Conservation (phyloP, 495 filamentous ascomycete genomes). For the Saxophila tyrrhenica region DNA sequence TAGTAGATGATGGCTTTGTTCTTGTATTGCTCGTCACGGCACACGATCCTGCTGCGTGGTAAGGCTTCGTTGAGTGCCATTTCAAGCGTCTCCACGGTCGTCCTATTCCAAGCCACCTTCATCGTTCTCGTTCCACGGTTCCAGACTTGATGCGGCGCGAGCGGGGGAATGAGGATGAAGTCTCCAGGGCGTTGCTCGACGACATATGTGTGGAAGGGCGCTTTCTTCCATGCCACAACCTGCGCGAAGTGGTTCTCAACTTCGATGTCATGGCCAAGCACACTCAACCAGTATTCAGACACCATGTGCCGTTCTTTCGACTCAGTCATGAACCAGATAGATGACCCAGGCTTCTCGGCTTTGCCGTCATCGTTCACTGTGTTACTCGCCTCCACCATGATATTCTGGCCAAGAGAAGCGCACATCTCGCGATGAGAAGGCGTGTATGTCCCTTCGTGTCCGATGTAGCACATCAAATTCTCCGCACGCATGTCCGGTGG, state of each 20-base stretch:
- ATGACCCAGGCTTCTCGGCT: slow-evolving; percentile 66
- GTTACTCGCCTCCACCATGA: slow-evolving; percentile 83
- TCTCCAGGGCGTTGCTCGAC: slow-evolving; percentile 90
- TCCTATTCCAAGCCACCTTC: slow-evolving; percentile 98
- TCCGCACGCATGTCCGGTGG: slow-evolving; percentile 74
- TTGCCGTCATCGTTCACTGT: slow-evolving; percentile 46
- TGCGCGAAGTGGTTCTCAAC: slow-evolving; percentile 94
- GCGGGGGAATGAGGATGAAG: slow-evolving; percentile 87
- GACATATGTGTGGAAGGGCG: slow-evolving; percentile 82
- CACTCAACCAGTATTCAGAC: slow-evolving; percentile 82
- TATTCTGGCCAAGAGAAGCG: slow-evolving; percentile 86
- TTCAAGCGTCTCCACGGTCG: slow-evolving; percentile 78
- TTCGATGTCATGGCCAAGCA: slow-evolving; percentile 89
- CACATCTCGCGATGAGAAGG: slow-evolving; percentile 97
- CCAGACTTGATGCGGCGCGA: slow-evolving; percentile 98
- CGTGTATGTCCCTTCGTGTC: slow-evolving; percentile 94
- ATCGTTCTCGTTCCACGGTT: slow-evolving; percentile 89
- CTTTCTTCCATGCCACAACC: slow-evolving; percentile 81
- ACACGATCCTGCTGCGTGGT: slow-evolving; percentile 77
- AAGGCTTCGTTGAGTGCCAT: slow-evolving; percentile 77
- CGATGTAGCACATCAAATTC: slow-evolving; percentile 97
- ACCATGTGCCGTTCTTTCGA: slow-evolving; percentile 77
- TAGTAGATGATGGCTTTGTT: slow-evolving; percentile 91
- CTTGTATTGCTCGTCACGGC: slow-evolving; percentile 98
- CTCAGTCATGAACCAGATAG: slow-evolving; percentile 97